These are phyloP conservation scores for Xylaria sp. DNA, from an alignment of 2,329 filamentous ascomycete genomes.

Conservation along the genomic window DNA sequence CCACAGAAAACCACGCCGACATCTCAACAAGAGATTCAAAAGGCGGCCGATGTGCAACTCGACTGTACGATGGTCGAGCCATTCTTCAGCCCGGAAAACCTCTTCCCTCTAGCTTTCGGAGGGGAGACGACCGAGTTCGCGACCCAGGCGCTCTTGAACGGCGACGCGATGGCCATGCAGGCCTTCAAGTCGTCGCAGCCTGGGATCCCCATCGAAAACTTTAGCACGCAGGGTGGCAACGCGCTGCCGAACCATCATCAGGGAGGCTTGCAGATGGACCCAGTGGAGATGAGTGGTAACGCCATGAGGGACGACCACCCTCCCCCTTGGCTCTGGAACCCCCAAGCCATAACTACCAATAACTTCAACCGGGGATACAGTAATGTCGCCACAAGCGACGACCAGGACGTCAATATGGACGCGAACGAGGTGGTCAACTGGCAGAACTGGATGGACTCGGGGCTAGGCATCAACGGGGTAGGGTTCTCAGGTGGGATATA, in stretches of 20 bases:
- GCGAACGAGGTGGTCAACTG: conserved; percentile 58
- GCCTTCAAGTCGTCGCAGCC: conserved; percentile 33
- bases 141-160: conserved; percentile 32
- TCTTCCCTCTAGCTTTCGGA: conserved; percentile 47
- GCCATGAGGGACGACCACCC: conserved; percentile 49
- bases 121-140: conserved; percentile 32
- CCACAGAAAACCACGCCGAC: conserved; percentile 8
- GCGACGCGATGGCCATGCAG: conserved; percentile 30
- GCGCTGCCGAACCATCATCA: conserved; percentile 13
- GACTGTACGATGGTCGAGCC: conserved; percentile 54
- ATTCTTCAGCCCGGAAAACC: conserved; percentile 51
- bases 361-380: conserved; percentile 18
- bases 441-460: conserved; percentile 57
- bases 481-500: conserved; percentile 48
- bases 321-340: conserved; percentile 58
- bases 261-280: conserved; percentile 12
- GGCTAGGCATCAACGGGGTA: conserved; percentile 44
- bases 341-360: conserved; percentile 27
- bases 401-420: conserved; percentile 51
- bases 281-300: conserved; percentile 3
- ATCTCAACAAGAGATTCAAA: conserved; percentile 7
- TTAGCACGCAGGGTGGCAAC: conserved; percentile 25
- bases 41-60: conserved; percentile 45
- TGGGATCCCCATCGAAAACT: conserved; percentile 36
- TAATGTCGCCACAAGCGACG: conserved; percentile 36